Conservation (phyloP, 768 basidiomycete species). For the Lactarius vividus region DNA sequence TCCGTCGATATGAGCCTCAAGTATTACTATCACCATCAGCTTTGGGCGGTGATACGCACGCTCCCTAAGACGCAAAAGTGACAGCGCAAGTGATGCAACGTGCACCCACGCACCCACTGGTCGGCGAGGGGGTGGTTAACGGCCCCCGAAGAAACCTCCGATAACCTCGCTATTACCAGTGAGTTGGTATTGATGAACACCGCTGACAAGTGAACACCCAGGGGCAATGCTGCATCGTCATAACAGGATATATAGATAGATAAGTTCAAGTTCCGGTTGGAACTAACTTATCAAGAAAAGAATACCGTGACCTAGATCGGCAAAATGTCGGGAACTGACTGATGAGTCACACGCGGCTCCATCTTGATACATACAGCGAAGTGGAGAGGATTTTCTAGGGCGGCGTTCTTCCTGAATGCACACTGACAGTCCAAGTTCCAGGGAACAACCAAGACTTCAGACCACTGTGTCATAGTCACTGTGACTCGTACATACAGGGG, state of each 20-base stretch:
- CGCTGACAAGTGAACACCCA: neutral
- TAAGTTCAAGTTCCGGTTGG: neutral
- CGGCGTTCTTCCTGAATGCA: too few species aligned
- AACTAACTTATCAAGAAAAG: neutral
- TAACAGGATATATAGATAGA: neutral
- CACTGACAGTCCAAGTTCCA: too few species aligned
- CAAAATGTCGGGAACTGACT: neutral
- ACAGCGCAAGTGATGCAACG: too few species aligned
- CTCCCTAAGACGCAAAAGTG: too few species aligned
- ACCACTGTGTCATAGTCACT: too few species aligned
- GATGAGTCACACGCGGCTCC: too few species aligned
- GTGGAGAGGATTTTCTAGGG: too few species aligned
- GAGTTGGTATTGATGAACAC: neutral
- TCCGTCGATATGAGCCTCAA: neutral
- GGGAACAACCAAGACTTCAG: too few species aligned
- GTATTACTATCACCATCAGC: neutral
- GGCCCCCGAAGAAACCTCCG: neutral
- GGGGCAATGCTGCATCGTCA: neutral
- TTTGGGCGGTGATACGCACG: too few species aligned
- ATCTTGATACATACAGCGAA: too few species aligned
- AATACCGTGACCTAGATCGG: neutral
- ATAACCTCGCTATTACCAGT: neutral
- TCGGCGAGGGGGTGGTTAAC: neutral
- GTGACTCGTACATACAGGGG: neutral
- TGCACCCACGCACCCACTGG: too few species aligned